Base-by-base conservation (phyloP, 495 filamentous ascomycete genomes). In the Podospora comata region DNA sequence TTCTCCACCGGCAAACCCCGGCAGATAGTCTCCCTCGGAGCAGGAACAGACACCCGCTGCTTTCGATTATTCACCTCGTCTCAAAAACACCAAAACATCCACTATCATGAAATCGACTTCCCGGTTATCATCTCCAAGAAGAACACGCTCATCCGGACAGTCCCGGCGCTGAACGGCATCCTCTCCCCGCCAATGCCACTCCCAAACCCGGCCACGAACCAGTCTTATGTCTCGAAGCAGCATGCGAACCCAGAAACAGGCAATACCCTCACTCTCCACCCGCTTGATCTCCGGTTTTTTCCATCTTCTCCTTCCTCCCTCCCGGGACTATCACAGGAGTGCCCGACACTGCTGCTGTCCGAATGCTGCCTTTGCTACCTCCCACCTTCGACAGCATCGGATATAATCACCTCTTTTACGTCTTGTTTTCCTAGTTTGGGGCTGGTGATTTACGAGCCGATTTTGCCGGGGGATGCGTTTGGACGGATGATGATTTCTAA, bases 281-380 rank as follows among this genome's bases (percentile, higher is more conserved):
- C 93, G 23, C 69, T 96, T 18, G 95, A 99, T 75, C 85, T 99
- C 23, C 87, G 95, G 57, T 78, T 80, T 0, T 81, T 97, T 1
- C 68, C 79, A 56, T 60, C 67, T 9, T 59, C 66, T 39, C 19
- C 48, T 34, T 18, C 62, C 3, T 15, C 56, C 59, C 65, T 85
- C 9, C 68, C 63, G 19, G 74, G 76, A 15, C 72, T 86, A 23
- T 74, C 71, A 58, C 78, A 70, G 9, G 73, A 82, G 39, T 26
- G 91, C 0, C 94, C 94, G 1, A 98, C 94, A 1, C 79, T 98
- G 16, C 72, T 98, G 53, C 83, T 98, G 13, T 97, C 93, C 0
- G 95, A 99, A 77, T 97, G 94, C 81, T 97, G 95, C 78, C 84
- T 99, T 27, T 89, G 93, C 70, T 99, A 99, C 76, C 85, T 99